Evolutionary conservation across 192 early-diverging fungal genomes (phyloP).

Genomic region (Coemansia sp.): DNA sequence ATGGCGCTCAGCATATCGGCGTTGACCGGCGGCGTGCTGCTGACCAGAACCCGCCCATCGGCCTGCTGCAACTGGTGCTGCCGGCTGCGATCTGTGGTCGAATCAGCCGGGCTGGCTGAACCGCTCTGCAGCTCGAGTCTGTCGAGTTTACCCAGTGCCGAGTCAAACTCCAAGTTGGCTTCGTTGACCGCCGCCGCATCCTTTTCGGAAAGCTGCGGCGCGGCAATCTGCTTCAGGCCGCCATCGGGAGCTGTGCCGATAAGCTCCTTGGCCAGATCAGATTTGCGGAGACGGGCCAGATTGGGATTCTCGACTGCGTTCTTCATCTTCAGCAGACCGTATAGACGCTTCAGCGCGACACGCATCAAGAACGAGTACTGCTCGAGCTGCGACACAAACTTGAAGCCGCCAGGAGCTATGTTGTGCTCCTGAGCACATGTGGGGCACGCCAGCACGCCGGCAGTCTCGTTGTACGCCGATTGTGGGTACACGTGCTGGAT

Average conservation of each 20-base stretch:
- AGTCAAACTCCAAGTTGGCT: conserved; percentile 47
- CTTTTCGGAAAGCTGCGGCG: conserved; percentile 5
- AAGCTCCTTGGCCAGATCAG: conserved; percentile 21
- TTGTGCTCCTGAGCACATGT: conserved; percentile 54
- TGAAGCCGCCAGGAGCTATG: conserved; percentile 56
- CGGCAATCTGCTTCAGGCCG: conserved; percentile 10
- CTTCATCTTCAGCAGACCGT: conserved; percentile 69
- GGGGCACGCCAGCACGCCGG: conserved; percentile 55
- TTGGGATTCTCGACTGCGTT: conserved; percentile 47
- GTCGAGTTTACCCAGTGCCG: conserved; percentile 44
- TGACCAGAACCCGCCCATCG: conserved; percentile 1
- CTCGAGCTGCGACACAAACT: conserved; percentile 80
- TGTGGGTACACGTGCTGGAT: conserved; percentile 59
- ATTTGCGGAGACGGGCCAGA: conserved; percentile 25
- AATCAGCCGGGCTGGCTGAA: background rate
- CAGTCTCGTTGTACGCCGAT: conserved; percentile 54
- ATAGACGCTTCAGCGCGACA: conserved; percentile 78
- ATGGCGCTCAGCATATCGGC: conserved; percentile 39
- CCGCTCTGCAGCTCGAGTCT: conserved; percentile 31
- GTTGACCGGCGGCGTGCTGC: conserved; percentile 25
- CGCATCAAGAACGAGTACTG: conserved; percentile 89
- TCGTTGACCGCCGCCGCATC: conserved; percentile 20
- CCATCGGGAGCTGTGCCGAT: conserved; percentile 3
- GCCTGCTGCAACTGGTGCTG: background rate
- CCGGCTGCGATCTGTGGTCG: background rate